Conservation (phyloP, 2,329 filamentous ascomycete genomes). For the Exophiala xenobiotica region DNA sequence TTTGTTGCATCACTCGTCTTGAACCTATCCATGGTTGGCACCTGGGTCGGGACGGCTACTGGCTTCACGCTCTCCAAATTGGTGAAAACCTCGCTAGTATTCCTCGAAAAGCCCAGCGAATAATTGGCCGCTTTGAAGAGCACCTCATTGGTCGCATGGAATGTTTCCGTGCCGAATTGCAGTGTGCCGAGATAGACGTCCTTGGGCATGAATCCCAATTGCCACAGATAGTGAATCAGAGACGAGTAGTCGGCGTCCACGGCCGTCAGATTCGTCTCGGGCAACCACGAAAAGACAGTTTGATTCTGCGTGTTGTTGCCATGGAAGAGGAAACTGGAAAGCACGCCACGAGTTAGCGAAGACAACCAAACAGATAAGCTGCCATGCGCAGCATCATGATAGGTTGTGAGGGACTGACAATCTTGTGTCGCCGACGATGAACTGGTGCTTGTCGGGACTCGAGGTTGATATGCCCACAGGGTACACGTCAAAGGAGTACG, state of each 20-base stretch:
- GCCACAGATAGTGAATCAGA: constrained; percentile 15
- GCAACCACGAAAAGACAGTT: constrained; percentile 10
- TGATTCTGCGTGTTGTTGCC: constrained; percentile 14
- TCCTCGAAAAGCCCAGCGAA: constrained; percentile 1
- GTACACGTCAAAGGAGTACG: constrained; percentile 4
- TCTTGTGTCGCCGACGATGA: constrained; percentile 8
- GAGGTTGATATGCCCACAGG: constrained; percentile 8
- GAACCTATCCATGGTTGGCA: constrained; percentile 9
- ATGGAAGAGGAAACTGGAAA: constrained; percentile 10
- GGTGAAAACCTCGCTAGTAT: not conserved
- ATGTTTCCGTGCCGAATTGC: constrained; percentile 13
- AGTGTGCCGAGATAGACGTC: constrained; percentile 11
- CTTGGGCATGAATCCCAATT: constrained; percentile 11
- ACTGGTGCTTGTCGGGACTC: constrained; percentile 12
- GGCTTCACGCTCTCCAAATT: not conserved
- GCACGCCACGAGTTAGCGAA: too few relatives aligned
- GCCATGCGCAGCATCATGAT: not conserved
- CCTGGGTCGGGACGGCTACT: constrained; percentile 5
- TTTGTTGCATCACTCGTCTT: not conserved
- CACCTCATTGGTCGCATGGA: constrained; percentile 5
- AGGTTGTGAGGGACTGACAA: constrained; percentile 4
- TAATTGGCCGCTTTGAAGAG: constrained; percentile 9
- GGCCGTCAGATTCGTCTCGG: constrained; percentile 8
- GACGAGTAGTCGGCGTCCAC: constrained; percentile 12
- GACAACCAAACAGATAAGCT: too few relatives aligned